These are phyloP conservation scores for Fagus crenata DNA, from an alignment of 306 rosid genomes.

Conservation along the genomic window DNA sequence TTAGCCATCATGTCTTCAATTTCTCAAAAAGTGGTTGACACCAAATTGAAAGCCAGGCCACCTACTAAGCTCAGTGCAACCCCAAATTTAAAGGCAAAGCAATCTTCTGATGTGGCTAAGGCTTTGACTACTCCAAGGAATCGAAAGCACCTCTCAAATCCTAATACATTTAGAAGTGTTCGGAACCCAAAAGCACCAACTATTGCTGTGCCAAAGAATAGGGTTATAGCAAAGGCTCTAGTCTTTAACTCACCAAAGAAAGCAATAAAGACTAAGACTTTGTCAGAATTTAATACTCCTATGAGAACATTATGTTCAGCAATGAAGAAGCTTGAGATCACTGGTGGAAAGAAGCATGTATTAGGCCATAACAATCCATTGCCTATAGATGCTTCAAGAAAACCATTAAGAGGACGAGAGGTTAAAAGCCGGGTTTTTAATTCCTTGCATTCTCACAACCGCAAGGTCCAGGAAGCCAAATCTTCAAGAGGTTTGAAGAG, in stretches of 20 bases:
- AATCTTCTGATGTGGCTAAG: constrained; percentile 45
- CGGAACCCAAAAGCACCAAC: constrained; percentile 51
- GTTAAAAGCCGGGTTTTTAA: constrained; percentile 86
- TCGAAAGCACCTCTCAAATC: constrained; percentile 50
- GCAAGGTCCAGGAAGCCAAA: constrained; percentile 47
- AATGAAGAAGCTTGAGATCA: constrained; percentile 75
- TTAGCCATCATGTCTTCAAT: constrained; percentile 65
- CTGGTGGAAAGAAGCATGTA: constrained; percentile 52
- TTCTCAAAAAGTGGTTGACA: constrained; percentile 45
- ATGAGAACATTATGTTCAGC: constrained; percentile 62
- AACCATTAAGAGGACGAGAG: constrained; percentile 64
- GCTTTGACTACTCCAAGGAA: constrained; percentile 87
- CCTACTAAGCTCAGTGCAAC: constrained; percentile 50
- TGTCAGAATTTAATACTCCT: constrained; percentile 52
- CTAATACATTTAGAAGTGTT: constrained; percentile 69
- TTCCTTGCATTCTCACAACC: constrained; percentile 44
- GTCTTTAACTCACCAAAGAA: constrained; percentile 81
- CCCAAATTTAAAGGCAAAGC: constrained; percentile 62
- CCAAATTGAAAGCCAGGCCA: constrained; percentile 42
- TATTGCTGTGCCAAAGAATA: constrained; percentile 57
- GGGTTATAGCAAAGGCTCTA: constrained; percentile 60
- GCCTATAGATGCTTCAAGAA: constrained; percentile 44
- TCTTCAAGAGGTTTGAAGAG: constrained; percentile 38
- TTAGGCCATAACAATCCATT: constrained; percentile 41
- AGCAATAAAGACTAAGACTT: constrained; percentile 41